Evolutionary conservation across 768 basidiomycete species (phyloP).

Genomic region (Ramaria sp.): DNA sequence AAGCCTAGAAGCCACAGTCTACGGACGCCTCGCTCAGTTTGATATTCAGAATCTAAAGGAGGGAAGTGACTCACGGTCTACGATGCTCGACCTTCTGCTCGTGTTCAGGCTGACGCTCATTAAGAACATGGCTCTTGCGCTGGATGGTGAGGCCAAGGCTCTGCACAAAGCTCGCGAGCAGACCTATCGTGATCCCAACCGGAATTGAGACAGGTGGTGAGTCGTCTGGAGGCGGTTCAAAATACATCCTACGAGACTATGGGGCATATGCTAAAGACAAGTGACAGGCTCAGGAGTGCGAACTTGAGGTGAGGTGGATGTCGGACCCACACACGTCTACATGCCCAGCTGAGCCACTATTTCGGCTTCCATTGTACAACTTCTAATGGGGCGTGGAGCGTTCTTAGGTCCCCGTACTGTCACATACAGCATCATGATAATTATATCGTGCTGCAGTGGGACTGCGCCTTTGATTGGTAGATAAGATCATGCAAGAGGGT

Average conservation of each 20-base stretch:
- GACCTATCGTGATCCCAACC: slow-evolving; percentile 44
- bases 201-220: slow-evolving; percentile 25
- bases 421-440: too few species aligned
- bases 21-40: neutral
- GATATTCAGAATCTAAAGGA: neutral
- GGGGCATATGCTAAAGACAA: neutral
- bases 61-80: slow-evolving; percentile 47
- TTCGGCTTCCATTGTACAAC: too few species aligned
- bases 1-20: slow-evolving; percentile 87
- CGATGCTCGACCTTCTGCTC: slow-evolving; percentile 60
- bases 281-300: neutral
- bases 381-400: too few species aligned
- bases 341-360: neutral
- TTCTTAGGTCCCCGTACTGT: too few species aligned
- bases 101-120: slow-evolving; percentile 57
- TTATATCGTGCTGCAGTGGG: too few species aligned
- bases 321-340: neutral
- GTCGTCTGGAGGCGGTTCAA: neutral
- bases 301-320: neutral
- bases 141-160: slow-evolving; percentile 87
- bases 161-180: slow-evolving; percentile 81
- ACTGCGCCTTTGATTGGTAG: too few species aligned
- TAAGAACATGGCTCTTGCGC: slow-evolving; percentile 83
- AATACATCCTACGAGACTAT: neutral
- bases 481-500: too few species aligned